Evolutionary conservation across 192 early-diverging fungal genomes (phyloP).

Genomic region (Umbelopsis vinacea): DNA sequence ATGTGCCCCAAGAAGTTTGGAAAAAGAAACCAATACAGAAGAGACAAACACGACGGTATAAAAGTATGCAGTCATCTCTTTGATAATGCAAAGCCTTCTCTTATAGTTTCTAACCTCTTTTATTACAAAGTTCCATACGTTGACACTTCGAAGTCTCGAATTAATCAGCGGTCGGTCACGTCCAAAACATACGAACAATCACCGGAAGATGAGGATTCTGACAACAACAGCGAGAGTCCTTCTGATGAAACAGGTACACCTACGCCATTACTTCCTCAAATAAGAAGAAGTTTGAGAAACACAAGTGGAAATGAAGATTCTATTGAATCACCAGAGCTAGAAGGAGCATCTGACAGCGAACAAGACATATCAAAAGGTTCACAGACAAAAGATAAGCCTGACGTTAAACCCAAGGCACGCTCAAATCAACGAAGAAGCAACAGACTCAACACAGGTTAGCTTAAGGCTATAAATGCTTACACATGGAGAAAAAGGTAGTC

Average conservation of each 20-base stretch:
- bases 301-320: not conserved
- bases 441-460: constrained; percentile 1
- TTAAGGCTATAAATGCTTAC: not conserved
- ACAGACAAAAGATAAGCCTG: not conserved
- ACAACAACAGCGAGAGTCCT: not conserved
- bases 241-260: not conserved
- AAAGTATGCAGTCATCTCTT: not conserved
- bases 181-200: not conserved
- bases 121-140: constrained; percentile 6
- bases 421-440: not conserved
- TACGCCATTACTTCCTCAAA: not conserved
- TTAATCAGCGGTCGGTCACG: not conserved
- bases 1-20: not conserved
- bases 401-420: not conserved
- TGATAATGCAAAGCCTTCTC: not conserved
- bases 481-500: not conserved
- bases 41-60: not conserved
- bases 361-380: too few relatives aligned
- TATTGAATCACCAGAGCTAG: not conserved
- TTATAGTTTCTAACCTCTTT: not conserved
- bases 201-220: not conserved
- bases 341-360: too few relatives aligned
- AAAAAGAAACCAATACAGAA: constrained; percentile 19
- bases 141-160: not conserved
- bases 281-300: not conserved